These are phyloP conservation scores for Xylaria nigripes DNA, from an alignment of 495 filamentous ascomycete species.

Conservation along the genomic window DNA sequence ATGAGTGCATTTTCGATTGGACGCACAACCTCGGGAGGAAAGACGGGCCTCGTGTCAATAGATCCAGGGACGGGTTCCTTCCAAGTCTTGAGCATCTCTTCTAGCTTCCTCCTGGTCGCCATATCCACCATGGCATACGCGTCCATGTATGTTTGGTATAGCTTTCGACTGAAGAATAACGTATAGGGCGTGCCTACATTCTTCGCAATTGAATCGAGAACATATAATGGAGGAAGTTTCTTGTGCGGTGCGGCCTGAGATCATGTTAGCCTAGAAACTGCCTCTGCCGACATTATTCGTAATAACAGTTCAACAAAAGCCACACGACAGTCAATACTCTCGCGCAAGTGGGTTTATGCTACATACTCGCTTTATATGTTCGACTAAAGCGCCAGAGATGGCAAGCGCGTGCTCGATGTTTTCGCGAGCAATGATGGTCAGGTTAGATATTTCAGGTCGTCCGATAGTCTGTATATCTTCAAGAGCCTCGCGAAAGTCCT, in stretches of 20 bases:
- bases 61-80: conserved; percentile 93
- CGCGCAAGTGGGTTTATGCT: conserved; percentile 1
- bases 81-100: conserved; percentile 97
- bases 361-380: conserved; percentile 89
- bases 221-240: conserved; percentile 92
- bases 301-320: conserved; percentile 4
- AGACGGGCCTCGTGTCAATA: conserved; percentile 78
- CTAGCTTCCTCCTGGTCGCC: conserved; percentile 75
- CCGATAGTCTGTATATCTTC: conserved; percentile 85
- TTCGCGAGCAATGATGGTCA: conserved; percentile 93
- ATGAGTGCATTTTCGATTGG: conserved; percentile 91
- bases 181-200: conserved; percentile 98
- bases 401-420: conserved; percentile 89
- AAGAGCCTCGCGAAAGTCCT: conserved; percentile 89
- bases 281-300: not conserved
- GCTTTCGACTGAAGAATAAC: conserved; percentile 80
- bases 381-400: conserved; percentile 79
- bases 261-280: conserved; percentile 11
- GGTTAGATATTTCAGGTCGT: conserved; percentile 84
- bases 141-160: conserved; percentile 92
- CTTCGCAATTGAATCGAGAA: conserved; percentile 96
- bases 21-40: conserved; percentile 71
- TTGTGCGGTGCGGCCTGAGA: conserved; percentile 69
- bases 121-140: conserved; percentile 83
- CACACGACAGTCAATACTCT: not conserved